Evolutionary conservation across 2,329 filamentous ascomycete species (phyloP).

Genomic region (Diaporthe batatas): DNA sequence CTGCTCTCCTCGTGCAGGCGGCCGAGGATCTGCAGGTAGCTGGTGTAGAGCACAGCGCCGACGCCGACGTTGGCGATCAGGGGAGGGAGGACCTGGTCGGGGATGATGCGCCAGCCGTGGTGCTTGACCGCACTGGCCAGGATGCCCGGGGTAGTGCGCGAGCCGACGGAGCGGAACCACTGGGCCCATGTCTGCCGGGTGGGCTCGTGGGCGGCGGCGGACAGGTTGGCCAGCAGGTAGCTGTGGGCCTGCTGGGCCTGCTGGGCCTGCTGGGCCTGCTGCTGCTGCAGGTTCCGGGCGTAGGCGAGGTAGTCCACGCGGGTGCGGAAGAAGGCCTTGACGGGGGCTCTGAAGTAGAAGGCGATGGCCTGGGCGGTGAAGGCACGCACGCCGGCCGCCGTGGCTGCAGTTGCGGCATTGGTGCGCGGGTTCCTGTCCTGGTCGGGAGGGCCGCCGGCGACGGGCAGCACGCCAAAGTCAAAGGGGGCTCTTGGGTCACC

Average conservation of each 20-base stretch:
- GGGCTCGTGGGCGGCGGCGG: background rate
- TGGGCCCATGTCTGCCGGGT: constrained; percentile 52
- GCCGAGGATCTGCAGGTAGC: constrained; percentile 79
- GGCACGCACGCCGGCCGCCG: constrained; percentile 86
- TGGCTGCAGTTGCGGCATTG: constrained; percentile 78
- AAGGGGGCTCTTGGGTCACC: constrained; percentile 28
- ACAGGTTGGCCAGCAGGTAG: constrained; percentile 43
- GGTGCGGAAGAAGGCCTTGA: constrained; percentile 92
- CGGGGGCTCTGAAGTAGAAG: constrained; percentile 92
- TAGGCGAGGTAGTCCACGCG: constrained; percentile 84
- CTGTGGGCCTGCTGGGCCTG: constrained; percentile 47
- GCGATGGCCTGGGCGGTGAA: constrained; percentile 85
- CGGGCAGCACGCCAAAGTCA: constrained; percentile 58
- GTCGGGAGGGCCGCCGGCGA: constrained; percentile 54
- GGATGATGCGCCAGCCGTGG: constrained; percentile 81
- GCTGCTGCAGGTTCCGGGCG: constrained; percentile 65
- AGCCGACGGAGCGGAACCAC: constrained; percentile 58
- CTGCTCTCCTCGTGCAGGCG: constrained; percentile 74
- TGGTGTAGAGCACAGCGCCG: constrained; percentile 81
- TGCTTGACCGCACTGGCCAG: constrained; percentile 75
- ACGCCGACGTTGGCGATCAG: constrained; percentile 81
- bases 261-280: constrained; percentile 46
- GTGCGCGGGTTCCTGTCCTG: constrained; percentile 63
- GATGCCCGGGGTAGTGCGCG: constrained; percentile 76
- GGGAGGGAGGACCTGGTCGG: constrained; percentile 82